Conservation (phyloP, 352 stramenopile species). For the Bremia lactucae region DNA sequence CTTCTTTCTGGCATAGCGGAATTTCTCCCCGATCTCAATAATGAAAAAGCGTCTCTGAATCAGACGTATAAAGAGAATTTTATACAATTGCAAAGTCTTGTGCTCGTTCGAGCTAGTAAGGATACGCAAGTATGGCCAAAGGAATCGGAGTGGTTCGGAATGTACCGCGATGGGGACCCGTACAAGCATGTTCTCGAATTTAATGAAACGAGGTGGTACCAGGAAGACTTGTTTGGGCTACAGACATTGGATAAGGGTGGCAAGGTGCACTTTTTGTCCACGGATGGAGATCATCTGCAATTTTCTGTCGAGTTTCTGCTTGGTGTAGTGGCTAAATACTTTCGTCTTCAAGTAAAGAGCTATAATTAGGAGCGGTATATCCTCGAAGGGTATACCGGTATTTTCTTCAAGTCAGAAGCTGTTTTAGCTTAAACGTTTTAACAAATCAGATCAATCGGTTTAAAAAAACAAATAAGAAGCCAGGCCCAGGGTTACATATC, state of each 20-base stretch:
- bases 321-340: constrained; percentile 77
- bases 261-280: constrained; percentile 87
- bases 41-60: constrained; percentile 72
- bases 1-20: constrained; percentile 22
- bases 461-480: too few species aligned
- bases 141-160: constrained; percentile 81
- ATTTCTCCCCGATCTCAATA: constrained; percentile 86
- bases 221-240: constrained; percentile 87
- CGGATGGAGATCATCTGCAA: constrained; percentile 85
- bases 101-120: constrained; percentile 81
- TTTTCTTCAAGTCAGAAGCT: constrained; percentile 9
- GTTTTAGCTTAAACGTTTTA: constrained; percentile 12
- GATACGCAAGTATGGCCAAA: constrained; percentile 88
- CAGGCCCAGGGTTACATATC: too few species aligned
- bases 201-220: constrained; percentile 91
- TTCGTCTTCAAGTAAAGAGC: constrained; percentile 17
- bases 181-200: constrained; percentile 66
- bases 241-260: constrained; percentile 71
- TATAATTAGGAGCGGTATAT: too few species aligned
- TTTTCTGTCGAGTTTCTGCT: constrained; percentile 82
- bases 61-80: constrained; percentile 87
- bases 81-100: constrained; percentile 68
- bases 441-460: constrained; percentile 6
- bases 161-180: constrained; percentile 66
- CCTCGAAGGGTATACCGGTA: too few species aligned